Conservation (phyloP, 768 basidiomycete genomes). For the Phanerochaete carnosa region DNA sequence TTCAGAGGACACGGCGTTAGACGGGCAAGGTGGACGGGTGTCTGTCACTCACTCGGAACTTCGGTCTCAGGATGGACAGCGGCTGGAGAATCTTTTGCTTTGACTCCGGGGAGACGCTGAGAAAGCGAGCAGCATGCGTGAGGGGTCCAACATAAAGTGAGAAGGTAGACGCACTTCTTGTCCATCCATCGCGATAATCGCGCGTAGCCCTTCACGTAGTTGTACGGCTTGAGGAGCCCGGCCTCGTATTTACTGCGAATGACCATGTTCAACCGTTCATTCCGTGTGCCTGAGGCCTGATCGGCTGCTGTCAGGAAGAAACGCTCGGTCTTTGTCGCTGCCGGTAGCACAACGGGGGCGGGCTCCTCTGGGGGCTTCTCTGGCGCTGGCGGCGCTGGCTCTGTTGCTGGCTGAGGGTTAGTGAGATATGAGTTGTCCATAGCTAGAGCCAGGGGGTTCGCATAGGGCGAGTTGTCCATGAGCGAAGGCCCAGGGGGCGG, state of each 20-base stretch:
- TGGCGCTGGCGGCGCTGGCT: constrained; percentile 18
- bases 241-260: constrained; percentile 98
- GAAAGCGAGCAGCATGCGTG: constrained; percentile 9
- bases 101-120: constrained; percentile 84
- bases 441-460: constrained; percentile 19
- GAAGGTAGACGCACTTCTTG: constrained; percentile 55
- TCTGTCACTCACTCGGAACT: constrained; percentile 62
- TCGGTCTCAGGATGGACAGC: constrained; percentile 78
- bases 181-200: constrained; percentile 94
- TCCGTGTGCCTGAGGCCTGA: constrained; percentile 86
- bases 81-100: constrained; percentile 91
- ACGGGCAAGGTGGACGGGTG: neutral
- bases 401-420: constrained; percentile 21
- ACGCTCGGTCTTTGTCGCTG: constrained; percentile 78
- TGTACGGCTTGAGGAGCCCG: constrained; percentile 90
- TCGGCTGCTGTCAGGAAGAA: constrained; percentile 94
- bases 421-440: constrained; percentile 24
- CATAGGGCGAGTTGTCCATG: constrained; percentile 31
- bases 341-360: constrained; percentile 55
- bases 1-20: constrained; percentile 19
- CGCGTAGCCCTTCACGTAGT: constrained; percentile 95
- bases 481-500: constrained; percentile 44
- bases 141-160: neutral
- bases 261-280: constrained; percentile 86
- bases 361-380: constrained; percentile 36